phyloP scores from a whole-genome alignment of 2,329 filamentous ascomycete species.

The Arthroderma sp. region DNA sequence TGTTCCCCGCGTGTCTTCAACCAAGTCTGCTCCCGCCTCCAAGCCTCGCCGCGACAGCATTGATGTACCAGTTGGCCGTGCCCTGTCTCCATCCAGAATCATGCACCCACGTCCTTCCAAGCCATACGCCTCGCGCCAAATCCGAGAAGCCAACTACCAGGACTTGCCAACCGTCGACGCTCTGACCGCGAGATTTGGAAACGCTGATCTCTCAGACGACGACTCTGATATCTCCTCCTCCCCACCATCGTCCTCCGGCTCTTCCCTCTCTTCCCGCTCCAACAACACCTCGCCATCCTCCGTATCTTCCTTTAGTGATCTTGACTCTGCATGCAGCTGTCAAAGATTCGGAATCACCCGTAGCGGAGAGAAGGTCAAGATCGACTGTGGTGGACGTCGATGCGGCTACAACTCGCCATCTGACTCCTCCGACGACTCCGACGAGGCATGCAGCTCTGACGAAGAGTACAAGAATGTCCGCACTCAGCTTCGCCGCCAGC shows the following conservation, averaged over 20 bases:
- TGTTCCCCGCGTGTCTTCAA: conserved; percentile 53
- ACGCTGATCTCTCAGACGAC: conserved; percentile 58
- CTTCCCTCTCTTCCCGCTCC: conserved; percentile 64
- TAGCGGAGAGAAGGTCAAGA: conserved; percentile 82
- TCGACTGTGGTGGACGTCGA: conserved; percentile 82
- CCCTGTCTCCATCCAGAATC: conserved; percentile 79
- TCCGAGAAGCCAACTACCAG: conserved; percentile 70
- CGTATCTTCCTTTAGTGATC: conserved; percentile 55
- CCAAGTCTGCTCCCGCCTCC: conserved; percentile 28
- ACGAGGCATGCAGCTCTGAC: conserved; percentile 54
- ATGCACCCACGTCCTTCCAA: conserved; percentile 79
- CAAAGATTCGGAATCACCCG: conserved; percentile 95
- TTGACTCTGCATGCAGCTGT: conserved; percentile 62
- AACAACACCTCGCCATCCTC: conserved; percentile 44
- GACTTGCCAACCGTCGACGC: conserved; percentile 62
- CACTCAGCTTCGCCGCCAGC: conserved; percentile 25
- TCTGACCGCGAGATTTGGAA: conserved; percentile 63
- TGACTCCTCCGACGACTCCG: conserved; percentile 38
- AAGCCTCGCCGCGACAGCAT: conserved; percentile 31
- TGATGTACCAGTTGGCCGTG: conserved; percentile 77
- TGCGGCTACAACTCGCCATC: conserved; percentile 58
- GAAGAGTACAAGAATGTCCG: conserved; percentile 29
- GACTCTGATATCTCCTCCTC: conserved; percentile 62
- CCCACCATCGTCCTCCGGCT: conserved; percentile 53
- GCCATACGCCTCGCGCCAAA: conserved; percentile 74